Conservation (phyloP, 371 early-diverging fungal genomes). For the Circinella minor region DNA sequence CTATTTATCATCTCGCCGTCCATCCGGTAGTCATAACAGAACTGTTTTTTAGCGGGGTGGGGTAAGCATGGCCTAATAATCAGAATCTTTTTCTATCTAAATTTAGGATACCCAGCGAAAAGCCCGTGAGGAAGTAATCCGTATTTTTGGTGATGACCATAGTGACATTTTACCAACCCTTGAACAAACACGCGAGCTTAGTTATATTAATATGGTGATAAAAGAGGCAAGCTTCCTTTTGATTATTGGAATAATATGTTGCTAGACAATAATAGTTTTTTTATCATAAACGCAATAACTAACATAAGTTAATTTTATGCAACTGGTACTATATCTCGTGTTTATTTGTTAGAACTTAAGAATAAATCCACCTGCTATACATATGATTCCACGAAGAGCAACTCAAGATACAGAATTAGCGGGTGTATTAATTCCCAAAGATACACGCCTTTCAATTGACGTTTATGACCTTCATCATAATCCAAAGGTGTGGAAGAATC, state of each 20-base stretch:
- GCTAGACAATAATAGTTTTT: too few relatives aligned
- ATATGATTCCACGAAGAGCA: constrained; percentile 9
- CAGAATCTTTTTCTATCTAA: background rate
- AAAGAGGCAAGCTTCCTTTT: constrained; percentile 29
- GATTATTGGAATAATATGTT: too few relatives aligned
- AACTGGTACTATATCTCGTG: too few relatives aligned
- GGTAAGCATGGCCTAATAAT: too few relatives aligned
- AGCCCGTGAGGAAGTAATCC: background rate
- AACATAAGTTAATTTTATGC: too few relatives aligned
- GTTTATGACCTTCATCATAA: constrained; percentile 27
- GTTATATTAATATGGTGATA: constrained; percentile 44
- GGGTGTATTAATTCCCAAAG: constrained; percentile 23
- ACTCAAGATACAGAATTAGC: constrained; percentile 17
- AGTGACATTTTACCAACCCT: constrained; percentile 33
- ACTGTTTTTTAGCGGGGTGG: too few relatives aligned
- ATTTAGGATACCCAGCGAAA: background rate
- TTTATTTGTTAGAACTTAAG: constrained; percentile 22
- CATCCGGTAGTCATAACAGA: constrained; percentile 7
- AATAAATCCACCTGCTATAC: constrained; percentile 6
- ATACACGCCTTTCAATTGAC: constrained; percentile 13
- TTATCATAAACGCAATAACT: too few relatives aligned
- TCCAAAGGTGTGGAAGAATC: constrained; percentile 39
- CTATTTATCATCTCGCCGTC: constrained; percentile 32
- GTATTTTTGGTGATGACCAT: constrained; percentile 19
- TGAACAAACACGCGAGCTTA: constrained; percentile 45